Conservation (phyloP, 352 stramenopile genomes). For the Pythium pyrilobum region DNA sequence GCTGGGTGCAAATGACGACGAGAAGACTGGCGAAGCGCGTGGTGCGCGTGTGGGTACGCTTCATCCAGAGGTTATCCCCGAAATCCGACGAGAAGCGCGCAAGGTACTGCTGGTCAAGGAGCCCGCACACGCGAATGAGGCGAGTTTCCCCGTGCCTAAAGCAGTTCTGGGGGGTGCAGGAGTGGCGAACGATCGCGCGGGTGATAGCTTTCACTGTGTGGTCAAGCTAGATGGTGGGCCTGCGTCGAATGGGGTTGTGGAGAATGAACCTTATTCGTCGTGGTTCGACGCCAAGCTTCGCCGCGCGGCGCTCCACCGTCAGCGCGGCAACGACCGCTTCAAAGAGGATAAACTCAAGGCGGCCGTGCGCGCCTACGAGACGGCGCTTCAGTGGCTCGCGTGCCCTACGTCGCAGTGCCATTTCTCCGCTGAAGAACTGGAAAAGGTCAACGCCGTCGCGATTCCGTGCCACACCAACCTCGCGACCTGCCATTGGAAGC, state of each 20-base stretch:
- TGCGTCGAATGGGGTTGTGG: background rate
- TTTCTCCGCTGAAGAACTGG: constrained; percentile 34
- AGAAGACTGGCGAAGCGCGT: background rate
- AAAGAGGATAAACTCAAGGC: constrained; percentile 27
- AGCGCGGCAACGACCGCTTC: constrained; percentile 52
- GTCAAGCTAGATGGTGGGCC: background rate
- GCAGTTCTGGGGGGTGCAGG: background rate
- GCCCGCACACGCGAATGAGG: background rate
- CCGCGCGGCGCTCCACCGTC: constrained; percentile 37
- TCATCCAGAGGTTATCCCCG: constrained; percentile 4
- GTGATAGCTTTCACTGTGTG: background rate
- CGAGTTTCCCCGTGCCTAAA: background rate
- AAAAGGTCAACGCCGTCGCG: constrained; percentile 26
- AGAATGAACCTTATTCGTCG: background rate
- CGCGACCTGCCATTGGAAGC: constrained; percentile 57
- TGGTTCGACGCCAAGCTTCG: constrained; percentile 54
- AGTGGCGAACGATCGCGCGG: background rate
- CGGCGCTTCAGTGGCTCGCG: constrained; percentile 51
- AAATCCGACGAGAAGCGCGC: constrained; percentile 2
- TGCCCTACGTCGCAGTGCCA: constrained; percentile 29
- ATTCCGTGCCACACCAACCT: constrained; percentile 56
- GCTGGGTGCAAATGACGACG: background rate
- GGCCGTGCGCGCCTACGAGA: constrained; percentile 26
- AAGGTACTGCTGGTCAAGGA: background rate
- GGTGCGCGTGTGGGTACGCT: constrained; percentile 3